Evolutionary conservation across 345 rosid species (phyloP).

Genomic region (Melaleuca alternifolia): DNA sequence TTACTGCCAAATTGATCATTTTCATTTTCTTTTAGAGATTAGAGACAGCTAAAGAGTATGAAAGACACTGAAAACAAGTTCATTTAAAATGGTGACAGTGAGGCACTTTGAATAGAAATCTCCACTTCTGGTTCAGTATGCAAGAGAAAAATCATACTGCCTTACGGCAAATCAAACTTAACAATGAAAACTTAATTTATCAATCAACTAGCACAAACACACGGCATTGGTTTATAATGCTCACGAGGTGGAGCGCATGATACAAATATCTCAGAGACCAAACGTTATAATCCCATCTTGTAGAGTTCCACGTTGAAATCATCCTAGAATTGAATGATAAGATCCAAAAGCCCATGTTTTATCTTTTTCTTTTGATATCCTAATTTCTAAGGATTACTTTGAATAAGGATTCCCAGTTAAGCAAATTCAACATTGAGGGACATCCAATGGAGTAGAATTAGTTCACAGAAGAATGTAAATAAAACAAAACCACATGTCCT

Average conservation of each 20-base stretch:
- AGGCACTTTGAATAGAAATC: neutral
- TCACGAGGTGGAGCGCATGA: neutral
- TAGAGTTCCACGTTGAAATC: neutral
- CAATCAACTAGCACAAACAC: neutral
- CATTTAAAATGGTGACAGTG: neutral
- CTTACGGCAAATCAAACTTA: neutral
- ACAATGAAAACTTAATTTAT: neutral
- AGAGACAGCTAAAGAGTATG: neutral
- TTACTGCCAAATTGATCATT: neutral
- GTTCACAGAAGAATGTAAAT: neutral
- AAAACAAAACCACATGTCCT: neutral
- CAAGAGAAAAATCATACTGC: neutral
- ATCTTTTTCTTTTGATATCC: neutral
- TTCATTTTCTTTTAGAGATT: fast-evolving
- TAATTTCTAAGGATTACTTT: neutral
- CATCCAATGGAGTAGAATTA: neutral
- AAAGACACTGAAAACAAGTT: neutral
- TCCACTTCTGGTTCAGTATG: neutral
- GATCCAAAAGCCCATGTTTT: neutral
- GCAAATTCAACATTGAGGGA: neutral
- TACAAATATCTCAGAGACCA: neutral
- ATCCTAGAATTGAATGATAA: neutral
- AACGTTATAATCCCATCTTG: neutral
- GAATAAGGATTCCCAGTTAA: neutral
- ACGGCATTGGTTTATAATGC: neutral